These are phyloP conservation scores for Yamadazyma dendronema DNA, from an alignment of 1,139 yeast species.

Conservation along the genomic window DNA sequence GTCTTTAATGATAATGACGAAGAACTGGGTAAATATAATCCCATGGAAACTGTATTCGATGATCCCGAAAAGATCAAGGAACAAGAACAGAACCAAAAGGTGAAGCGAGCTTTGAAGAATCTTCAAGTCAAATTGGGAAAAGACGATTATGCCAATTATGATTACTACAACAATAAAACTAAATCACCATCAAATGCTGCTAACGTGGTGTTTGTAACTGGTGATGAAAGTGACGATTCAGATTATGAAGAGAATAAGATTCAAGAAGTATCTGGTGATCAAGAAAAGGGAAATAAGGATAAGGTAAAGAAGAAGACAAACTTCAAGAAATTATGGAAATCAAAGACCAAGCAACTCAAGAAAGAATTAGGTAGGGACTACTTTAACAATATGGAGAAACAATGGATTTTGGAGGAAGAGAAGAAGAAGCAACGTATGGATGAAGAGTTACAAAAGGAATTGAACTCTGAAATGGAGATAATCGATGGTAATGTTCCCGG, in stretches of 20 bases:
- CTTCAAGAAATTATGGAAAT: slow-evolving; percentile 25
- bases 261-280: slow-evolving; percentile 9
- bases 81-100: slow-evolving; percentile 21
- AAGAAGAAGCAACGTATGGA: slow-evolving; percentile 14
- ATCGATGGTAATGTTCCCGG: slow-evolving; percentile 4
- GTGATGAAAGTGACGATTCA: slow-evolving; percentile 20
- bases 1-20: slow-evolving; percentile 38
- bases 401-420: slow-evolving; percentile 20
- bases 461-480: slow-evolving; percentile 1
- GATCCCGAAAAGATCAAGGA: slow-evolving; percentile 21
- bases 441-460: slow-evolving; percentile 6
- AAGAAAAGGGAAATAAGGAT: slow-evolving; percentile 12
- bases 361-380: slow-evolving; percentile 34
- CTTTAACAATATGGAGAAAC: slow-evolving; percentile 25
- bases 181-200: slow-evolving; percentile 7
- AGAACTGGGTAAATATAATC: slow-evolving; percentile 32
- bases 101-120: slow-evolving; percentile 28
- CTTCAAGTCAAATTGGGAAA: slow-evolving; percentile 31
- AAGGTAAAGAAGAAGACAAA: slow-evolving; percentile 23
- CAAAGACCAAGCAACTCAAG: slow-evolving; percentile 26
- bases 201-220: slow-evolving; percentile 13
- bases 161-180: slow-evolving; percentile 31
- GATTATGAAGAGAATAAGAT: slow-evolving; percentile 16
- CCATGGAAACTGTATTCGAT: slow-evolving; percentile 43
- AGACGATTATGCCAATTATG: slow-evolving; percentile 35